phyloP scores from a whole-genome alignment of 1,139 yeast genomes.

The Lodderomyces margitis region DNA sequence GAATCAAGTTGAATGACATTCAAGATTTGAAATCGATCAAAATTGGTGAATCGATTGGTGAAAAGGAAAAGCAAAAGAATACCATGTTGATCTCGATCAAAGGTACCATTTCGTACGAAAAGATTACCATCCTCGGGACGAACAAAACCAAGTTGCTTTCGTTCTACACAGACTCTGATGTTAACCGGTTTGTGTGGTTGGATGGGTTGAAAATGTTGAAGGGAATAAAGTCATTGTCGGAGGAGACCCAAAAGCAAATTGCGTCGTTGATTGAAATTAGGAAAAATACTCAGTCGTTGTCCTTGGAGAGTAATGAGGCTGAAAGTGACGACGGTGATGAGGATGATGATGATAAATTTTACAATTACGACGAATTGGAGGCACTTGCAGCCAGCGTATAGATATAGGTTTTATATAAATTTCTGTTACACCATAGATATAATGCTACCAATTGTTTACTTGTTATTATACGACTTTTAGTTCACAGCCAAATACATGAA shows the following conservation, averaged over 20 bases:
- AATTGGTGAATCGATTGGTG: constrained; percentile 42
- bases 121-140: constrained; percentile 48
- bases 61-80: constrained; percentile 36
- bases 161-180: constrained; percentile 71
- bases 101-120: constrained; percentile 56
- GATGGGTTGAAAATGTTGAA: constrained; percentile 72
- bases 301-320: constrained; percentile 37
- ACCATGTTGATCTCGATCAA: constrained; percentile 48
- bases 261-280: constrained; percentile 57
- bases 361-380: constrained; percentile 43
- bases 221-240: constrained; percentile 44
- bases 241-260: constrained; percentile 60
- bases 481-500: too few relatives aligned
- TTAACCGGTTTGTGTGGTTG: constrained; percentile 70
- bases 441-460: too few relatives aligned
- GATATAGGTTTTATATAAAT: too few relatives aligned
- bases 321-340: constrained; percentile 19
- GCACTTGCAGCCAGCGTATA: constrained; percentile 18
- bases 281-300: constrained; percentile 63
- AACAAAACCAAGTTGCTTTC: constrained; percentile 43
- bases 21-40: constrained; percentile 42
- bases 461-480: too few relatives aligned
- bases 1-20: constrained; percentile 34
- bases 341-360: constrained; percentile 41
- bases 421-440: too few relatives aligned